A percentile compares a stretch with the other conserved stretches of the same genome.
Conservation (phyloP, 768 basidiomycete species). For the Melanogaster broomeanus region DNA sequence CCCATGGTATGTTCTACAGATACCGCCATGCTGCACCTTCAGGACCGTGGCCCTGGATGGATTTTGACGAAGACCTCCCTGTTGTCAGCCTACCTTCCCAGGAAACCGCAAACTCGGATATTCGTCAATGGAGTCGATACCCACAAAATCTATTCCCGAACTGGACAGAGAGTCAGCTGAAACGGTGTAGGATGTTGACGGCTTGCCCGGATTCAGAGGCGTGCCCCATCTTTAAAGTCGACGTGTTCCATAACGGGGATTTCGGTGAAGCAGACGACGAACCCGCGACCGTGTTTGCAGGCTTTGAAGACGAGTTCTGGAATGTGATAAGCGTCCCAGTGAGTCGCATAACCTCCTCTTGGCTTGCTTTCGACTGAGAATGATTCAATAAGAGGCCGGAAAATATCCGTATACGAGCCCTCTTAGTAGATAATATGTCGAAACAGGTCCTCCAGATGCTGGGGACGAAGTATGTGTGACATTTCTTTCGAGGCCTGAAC, state of each 20-base stretch:
- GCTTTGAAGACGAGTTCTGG: conserved; percentile 37
- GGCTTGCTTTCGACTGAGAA: neutral
- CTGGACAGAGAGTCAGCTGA: conserved; percentile 34
- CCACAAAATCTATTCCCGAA: conserved; percentile 32
- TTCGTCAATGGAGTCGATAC: conserved; percentile 24
- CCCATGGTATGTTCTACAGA: conserved; percentile 12
- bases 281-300: neutral
- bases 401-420: conserved; percentile 44
- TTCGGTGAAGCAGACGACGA: conserved; percentile 1
- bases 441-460: conserved; percentile 56
- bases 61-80: conserved; percentile 33
- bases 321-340: conserved; percentile 33
- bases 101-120: neutral
- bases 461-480: conserved; percentile 46
- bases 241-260: conserved; percentile 10
- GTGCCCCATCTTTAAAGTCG: conserved; percentile 25
- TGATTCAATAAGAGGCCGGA: conserved; percentile 27
- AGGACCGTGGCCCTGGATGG: conserved; percentile 46
- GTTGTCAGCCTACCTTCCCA: neutral
- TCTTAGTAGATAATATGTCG: conserved; percentile 53
- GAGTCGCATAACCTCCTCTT: conserved; percentile 12
- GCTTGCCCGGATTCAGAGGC: conserved; percentile 12
- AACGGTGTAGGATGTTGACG: conserved; percentile 31
- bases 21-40: conserved; percentile 41
- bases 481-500: neutral